Evolutionary conservation across 805 yeast species (phyloP), one percentile per base, ranked within the genome.

Genomic region (Millerozyma miso): DNA sequence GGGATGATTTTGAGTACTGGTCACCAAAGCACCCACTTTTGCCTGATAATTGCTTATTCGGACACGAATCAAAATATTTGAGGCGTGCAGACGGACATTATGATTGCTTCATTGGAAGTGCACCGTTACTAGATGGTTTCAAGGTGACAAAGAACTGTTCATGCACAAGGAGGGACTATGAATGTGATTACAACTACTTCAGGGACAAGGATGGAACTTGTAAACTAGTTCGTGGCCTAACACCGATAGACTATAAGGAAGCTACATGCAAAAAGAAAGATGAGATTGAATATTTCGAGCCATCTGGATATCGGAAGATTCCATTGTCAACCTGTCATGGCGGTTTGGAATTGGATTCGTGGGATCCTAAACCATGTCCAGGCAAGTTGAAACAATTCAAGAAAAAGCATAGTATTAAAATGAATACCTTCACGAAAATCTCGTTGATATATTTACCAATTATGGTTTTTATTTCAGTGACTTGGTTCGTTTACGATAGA

Each of bases 231-330:
- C 69, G 73, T 16, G 97, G 97, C 0, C 69, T 79, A 42, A 60
- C 73, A 3, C 87, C 95, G 5, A 73, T 78, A 12, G 86, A 87
- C 55, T 80, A 81, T 43, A 52, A 57, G 51, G 65, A 74, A 19
- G 76, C 73, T 44, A 72, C 76, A 42, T 88, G 97, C 62, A 71
- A 68, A 42, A 69, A 73, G 43, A 69, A 78, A 3, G 73, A 72
- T 35, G 73, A 74, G 1, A 69, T 81, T 47, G 89, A 87, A 58
- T 90, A 80, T 60, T 87, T 81, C 72, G 83, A 83, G 51, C 88
- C 96, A 13, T 89, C 98, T 0, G 99, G 98, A 0, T 93, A 93
- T 62, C 79, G 99, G 59, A 81, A 80, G 53, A 76, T 90, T 19
- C 93, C 96, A 1, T 59, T 86, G 43, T 83, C 93, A 10, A 87